Conservation (phyloP, 352 stramenopile species). For the Phytophthora vignae region DNA sequence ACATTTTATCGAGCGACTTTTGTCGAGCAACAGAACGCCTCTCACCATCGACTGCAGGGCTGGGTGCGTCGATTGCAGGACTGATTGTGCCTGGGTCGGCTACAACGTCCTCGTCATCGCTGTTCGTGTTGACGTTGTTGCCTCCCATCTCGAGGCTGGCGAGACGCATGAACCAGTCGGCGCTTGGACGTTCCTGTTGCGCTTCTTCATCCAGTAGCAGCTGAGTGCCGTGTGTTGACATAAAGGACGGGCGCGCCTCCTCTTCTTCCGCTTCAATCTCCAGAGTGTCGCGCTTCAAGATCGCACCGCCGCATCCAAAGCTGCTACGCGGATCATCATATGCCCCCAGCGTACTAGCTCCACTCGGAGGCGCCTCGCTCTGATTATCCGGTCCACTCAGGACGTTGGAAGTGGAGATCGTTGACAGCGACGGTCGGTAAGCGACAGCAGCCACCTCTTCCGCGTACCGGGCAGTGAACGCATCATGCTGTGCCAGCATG, state of each 20-base stretch:
- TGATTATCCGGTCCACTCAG: slow-evolving; percentile 16
- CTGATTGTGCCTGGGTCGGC: slow-evolving; percentile 17
- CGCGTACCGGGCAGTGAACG: slow-evolving; percentile 57
- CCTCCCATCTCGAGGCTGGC: slow-evolving; percentile 67
- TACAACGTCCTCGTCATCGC: slow-evolving; percentile 30
- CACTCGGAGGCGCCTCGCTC: slow-evolving; percentile 13
- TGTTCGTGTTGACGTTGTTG: slow-evolving; percentile 29
- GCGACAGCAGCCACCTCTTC: slow-evolving; percentile 48
- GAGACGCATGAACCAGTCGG: slow-evolving; percentile 83
- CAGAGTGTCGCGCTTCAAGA: slow-evolving; percentile 29
- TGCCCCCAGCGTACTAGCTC: slow-evolving; percentile 10
- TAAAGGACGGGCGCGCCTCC: slow-evolving; percentile 67
- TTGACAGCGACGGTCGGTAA: slow-evolving; percentile 30
- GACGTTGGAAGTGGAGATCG: slow-evolving; percentile 19
- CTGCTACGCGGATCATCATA: slow-evolving; percentile 15
- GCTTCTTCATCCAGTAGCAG: slow-evolving; percentile 44
- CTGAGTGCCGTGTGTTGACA: slow-evolving; percentile 74
- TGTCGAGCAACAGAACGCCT: slow-evolving; percentile 18
- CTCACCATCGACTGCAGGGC: background rate
- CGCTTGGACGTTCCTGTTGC: slow-evolving; percentile 55
- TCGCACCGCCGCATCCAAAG: slow-evolving; percentile 4
- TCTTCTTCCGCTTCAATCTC: slow-evolving; percentile 39
- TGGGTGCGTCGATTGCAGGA: background rate
- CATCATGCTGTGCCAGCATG: slow-evolving; percentile 46
- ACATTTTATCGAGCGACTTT: slow-evolving; percentile 56